Conservation (phyloP, 495 filamentous ascomycete species). For the Neurospora sublineolata region DNA sequence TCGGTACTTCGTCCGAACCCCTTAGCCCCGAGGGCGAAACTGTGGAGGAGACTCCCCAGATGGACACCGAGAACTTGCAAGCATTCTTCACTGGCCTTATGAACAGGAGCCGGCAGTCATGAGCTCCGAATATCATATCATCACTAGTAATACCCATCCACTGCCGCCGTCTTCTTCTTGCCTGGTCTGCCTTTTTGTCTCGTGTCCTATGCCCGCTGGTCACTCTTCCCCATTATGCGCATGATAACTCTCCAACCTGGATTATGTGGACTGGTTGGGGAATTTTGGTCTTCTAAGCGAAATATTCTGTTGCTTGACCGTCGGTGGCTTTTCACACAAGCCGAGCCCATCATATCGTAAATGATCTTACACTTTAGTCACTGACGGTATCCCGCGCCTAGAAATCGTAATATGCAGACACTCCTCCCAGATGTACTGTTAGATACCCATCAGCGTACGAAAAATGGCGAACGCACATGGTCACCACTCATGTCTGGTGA, state of each 20-base stretch:
- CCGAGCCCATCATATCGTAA: neutral
- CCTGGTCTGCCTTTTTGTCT: neutral
- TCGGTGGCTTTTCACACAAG: neutral
- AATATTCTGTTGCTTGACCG: neutral
- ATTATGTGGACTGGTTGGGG: no score
- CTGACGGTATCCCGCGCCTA: neutral
- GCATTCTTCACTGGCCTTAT: constrained; percentile 40
- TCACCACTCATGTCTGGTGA: neutral
- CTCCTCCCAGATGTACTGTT: neutral
- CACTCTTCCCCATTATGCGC: neutral
- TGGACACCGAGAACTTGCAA: constrained; percentile 38
- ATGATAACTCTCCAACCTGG: neutral
- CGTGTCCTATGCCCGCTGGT: neutral
- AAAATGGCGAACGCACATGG: neutral
- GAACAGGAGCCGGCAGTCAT: constrained; percentile 18
- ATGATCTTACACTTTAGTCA: neutral
- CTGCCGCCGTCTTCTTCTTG: neutral
- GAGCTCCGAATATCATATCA: neutral
- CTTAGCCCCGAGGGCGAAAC: constrained; percentile 19
- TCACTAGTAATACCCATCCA: neutral
- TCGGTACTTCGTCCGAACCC: constrained; percentile 27
- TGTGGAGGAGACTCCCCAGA: constrained; percentile 21
- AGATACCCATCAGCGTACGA: neutral
- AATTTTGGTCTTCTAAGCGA: neutral
- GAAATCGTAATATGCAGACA: neutral